Base-by-base conservation (phyloP, 2,329 filamentous ascomycete species). In the Zelopaecilomyces penicillatus region DNA sequence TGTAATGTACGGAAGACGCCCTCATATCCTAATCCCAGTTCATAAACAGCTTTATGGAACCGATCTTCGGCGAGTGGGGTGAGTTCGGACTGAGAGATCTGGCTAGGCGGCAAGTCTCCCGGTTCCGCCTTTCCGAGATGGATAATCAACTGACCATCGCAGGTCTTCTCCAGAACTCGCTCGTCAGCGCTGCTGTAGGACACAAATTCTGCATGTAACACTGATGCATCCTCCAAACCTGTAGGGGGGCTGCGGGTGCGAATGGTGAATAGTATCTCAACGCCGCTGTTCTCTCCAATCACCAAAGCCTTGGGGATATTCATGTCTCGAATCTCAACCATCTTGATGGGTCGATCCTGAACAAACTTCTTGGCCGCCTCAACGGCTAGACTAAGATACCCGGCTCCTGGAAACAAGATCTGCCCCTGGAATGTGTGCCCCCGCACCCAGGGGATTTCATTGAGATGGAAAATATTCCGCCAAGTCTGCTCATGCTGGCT, bases 381-480 rank as follows among this genome's bases (percentile, higher is more conserved):
- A 1, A 66, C 49, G 1, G 59, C 64, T 58, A 68, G 66, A 3
- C 55, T 52, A 0, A 67, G 31, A 40, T 66, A 70, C 0, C 54
- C 64, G 6, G 67, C 59, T 0, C 52, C 61, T 0, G 70, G 70
- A 30, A 69, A 70, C 0, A 73, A 52, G 9, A 60, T 51, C 10
- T 65, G 51, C 0, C 57, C 54, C 11, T 65, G 56, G 11, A 58
- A 12, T 5, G 50, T 44, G 30, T 74, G 69, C 5, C 68, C 62
- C 0, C 49, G 34, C 1, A 73, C 49, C 71, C 70, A 74, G 0
- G 57, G 51, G 1, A 63, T 44, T 28, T 64, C 57, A 1, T 43
- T 38, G 0, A 51, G 42, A 4, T 49, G 50, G 10, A 63, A 49
- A 5, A 55, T 32, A 37, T 61, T 57, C 2, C 43, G 30, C 58